A percentile compares a stretch with the other conserved stretches of the same genome.
phyloP scores from a whole-genome alignment of 1,284 basidiomycete genomes.

The Cryptococcus sp. region DNA sequence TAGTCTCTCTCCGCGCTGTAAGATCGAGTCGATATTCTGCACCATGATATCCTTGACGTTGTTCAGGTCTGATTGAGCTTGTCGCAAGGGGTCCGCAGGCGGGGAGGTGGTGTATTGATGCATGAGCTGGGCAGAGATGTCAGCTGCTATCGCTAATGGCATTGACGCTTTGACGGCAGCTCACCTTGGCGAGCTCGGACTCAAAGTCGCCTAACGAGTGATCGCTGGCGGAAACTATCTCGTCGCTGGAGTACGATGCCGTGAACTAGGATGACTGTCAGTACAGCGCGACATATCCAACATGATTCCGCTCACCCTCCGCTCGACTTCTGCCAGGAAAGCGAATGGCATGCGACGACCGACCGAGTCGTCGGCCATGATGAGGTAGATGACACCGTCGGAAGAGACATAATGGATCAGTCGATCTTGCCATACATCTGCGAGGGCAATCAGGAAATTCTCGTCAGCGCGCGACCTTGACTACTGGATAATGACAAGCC shows the following conservation, averaged over 20 bases:
- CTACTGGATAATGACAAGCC: neutral
- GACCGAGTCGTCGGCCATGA: slow-evolving; percentile 89
- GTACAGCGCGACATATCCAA: neutral
- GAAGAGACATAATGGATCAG: slow-evolving; percentile 94
- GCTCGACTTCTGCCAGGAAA: slow-evolving; percentile 84
- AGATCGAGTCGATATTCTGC: slow-evolving; percentile 86
- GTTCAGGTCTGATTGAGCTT: slow-evolving; percentile 86
- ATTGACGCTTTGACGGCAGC: slow-evolving; percentile 39
- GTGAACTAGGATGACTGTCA: slow-evolving; percentile 58
- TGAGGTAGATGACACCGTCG: slow-evolving; percentile 80
- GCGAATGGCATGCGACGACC: slow-evolving; percentile 91
- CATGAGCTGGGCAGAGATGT: slow-evolving; percentile 61
- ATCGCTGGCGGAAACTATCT: slow-evolving; percentile 52
- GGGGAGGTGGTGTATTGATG: slow-evolving; percentile 83
- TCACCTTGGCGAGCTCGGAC: slow-evolving; percentile 54
- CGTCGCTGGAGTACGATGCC: slow-evolving; percentile 55
- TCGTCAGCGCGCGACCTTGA: neutral
- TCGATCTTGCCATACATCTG: slow-evolving; percentile 89
- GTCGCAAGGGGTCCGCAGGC: slow-evolving; percentile 85
- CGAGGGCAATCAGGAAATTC: neutral
- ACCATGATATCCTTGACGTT: slow-evolving; percentile 98
- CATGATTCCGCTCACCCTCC: slow-evolving; percentile 56
- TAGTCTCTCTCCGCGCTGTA: slow-evolving; percentile 90
- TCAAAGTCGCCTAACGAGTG: slow-evolving; percentile 56
- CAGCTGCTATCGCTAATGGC: neutral